These are phyloP conservation scores for Tremellales sp. DNA, from an alignment of 1,284 basidiomycete genomes.

Conservation along the genomic window DNA sequence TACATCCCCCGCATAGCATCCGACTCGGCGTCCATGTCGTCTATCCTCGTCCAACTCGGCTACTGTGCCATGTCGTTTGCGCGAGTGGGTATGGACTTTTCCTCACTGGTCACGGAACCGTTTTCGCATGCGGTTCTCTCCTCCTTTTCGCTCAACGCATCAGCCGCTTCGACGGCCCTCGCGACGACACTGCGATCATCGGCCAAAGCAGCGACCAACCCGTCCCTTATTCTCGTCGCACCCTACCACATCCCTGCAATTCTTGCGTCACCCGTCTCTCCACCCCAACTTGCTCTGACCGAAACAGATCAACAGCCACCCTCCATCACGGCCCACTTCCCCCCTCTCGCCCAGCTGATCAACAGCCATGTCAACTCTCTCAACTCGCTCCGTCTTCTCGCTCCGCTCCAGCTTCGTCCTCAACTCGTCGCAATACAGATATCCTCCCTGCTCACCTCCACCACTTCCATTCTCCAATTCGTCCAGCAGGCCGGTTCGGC, in stretches of 20 bases:
- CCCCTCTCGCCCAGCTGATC: slow-evolving; percentile 68
- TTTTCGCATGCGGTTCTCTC: slow-evolving; percentile 60
- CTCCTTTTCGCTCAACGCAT: slow-evolving; percentile 51
- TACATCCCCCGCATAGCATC: slow-evolving; percentile 52
- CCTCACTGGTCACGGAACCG: slow-evolving; percentile 59
- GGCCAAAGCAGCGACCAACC: slow-evolving; percentile 16
- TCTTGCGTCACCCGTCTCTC: slow-evolving; percentile 15
- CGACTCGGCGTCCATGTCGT: slow-evolving; percentile 67
- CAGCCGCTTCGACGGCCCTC: slow-evolving; percentile 41
- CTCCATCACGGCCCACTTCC: slow-evolving; percentile 64
- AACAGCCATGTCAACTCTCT: slow-evolving; percentile 71
- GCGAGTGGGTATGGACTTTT: slow-evolving; percentile 84
- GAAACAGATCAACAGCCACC: slow-evolving; percentile 53
- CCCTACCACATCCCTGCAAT: slow-evolving; percentile 32
- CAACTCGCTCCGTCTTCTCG: slow-evolving; percentile 76
- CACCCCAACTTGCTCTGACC: slow-evolving; percentile 10
- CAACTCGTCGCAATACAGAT: slow-evolving; percentile 56
- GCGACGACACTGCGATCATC: slow-evolving; percentile 25
- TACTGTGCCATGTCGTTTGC: slow-evolving; percentile 90
- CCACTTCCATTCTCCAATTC: slow-evolving; percentile 52
- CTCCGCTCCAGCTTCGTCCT: slow-evolving; percentile 59
- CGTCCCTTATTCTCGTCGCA: slow-evolving; percentile 37
- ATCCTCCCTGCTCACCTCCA: slow-evolving; percentile 49
- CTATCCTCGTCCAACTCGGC: slow-evolving; percentile 83
- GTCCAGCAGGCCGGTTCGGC: slow-evolving; percentile 40